Conservation (phyloP, 805 yeast species). For the Yamadazyma phyllophila region DNA sequence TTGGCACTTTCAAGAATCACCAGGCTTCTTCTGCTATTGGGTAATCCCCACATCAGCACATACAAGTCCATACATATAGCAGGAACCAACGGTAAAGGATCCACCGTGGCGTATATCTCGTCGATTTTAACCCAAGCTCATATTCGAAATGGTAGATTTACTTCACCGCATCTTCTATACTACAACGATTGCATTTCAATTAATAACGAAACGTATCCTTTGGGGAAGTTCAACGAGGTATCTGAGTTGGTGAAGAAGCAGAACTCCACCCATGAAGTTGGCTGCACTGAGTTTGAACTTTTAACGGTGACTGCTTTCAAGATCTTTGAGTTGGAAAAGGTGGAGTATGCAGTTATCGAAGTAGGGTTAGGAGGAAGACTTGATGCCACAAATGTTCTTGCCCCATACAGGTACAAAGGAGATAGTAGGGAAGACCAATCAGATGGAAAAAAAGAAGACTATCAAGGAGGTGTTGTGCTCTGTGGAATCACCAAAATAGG, state of each 20-base stretch:
- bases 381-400: slow-evolving; percentile 83
- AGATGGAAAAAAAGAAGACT: slow-evolving; percentile 18
- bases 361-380: slow-evolving; percentile 90
- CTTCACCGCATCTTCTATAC: slow-evolving; percentile 79
- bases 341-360: slow-evolving; percentile 81
- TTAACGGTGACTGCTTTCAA: slow-evolving; percentile 83
- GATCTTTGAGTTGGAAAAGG: slow-evolving; percentile 57
- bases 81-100: slow-evolving; percentile 97
- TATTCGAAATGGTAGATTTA: slow-evolving; percentile 70
- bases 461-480: slow-evolving; percentile 43
- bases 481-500: slow-evolving; percentile 85
- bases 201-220: slow-evolving; percentile 54
- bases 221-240: slow-evolving; percentile 42
- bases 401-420: slow-evolving; percentile 14
- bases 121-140: slow-evolving; percentile 53
- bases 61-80: slow-evolving; percentile 84
- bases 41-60: slow-evolving; percentile 60
- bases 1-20: slow-evolving; percentile 35
- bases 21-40: slow-evolving; percentile 42
- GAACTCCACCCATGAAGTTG: slow-evolving; percentile 43
- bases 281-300: slow-evolving; percentile 86
- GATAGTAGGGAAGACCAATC: no score
- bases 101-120: slow-evolving; percentile 79
- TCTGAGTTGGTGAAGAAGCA: slow-evolving; percentile 40
- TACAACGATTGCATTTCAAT: slow-evolving; percentile 76